These are phyloP conservation scores for Pestalotiopsis sp. DNA, from an alignment of 2,329 filamentous ascomycete species.

Conservation along the genomic window DNA sequence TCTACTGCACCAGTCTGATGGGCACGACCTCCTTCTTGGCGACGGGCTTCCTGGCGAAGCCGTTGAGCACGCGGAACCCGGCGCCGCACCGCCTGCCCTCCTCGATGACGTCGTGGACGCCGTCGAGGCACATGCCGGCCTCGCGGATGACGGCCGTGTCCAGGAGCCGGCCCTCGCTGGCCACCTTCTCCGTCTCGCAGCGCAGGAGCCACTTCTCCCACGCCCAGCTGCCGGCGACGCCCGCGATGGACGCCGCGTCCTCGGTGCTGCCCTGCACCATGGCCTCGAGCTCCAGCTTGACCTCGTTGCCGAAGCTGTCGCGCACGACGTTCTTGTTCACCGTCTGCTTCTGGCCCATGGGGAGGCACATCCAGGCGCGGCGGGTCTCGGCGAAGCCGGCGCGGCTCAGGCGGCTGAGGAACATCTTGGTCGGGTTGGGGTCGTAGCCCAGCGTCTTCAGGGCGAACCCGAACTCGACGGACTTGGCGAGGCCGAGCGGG, in stretches of 20 bases:
- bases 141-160: conserved; percentile 56
- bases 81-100: conserved; percentile 63
- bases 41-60: conserved; percentile 66
- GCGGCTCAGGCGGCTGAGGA: conserved; percentile 72
- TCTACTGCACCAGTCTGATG: conserved; percentile 13
- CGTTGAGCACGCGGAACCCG: conserved; percentile 64
- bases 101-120: conserved; percentile 63
- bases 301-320: conserved; percentile 39
- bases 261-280: conserved; percentile 70
- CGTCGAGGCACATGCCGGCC: conserved; percentile 62
- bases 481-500: conserved; percentile 76
- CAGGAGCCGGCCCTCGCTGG: conserved; percentile 67
- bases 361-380: conserved; percentile 86
- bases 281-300: conserved; percentile 61
- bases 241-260: conserved; percentile 74
- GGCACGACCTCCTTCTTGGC: conserved; percentile 15
- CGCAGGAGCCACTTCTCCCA: conserved; percentile 98
- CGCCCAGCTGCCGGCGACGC: conserved; percentile 82
- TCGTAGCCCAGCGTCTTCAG: conserved; percentile 92
- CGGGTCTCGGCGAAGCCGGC: conserved; percentile 81
- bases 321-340: conserved; percentile 31
- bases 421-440: conserved; percentile 78
- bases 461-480: conserved; percentile 89
- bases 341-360: conserved; percentile 66
- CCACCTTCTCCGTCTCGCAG: conserved; percentile 77